Percentiles rank a stretch among this genome's conserved stretches.
Conservation (phyloP, 208 protist genomes). For the Leptomonas pyrrhocoris region DNA sequence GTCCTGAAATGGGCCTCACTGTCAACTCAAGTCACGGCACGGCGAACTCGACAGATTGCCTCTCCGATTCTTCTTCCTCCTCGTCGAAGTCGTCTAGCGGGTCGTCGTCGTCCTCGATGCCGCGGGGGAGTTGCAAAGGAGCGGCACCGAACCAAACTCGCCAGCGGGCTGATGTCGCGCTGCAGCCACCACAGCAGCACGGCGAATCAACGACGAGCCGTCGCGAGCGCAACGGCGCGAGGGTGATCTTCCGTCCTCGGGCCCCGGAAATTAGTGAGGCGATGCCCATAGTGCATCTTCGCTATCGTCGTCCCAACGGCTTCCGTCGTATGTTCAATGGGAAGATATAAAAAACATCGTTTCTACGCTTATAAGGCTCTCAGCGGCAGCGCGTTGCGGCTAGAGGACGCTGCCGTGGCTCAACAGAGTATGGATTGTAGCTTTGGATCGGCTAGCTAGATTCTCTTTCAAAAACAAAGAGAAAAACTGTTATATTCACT, state of each 20-base stretch:
- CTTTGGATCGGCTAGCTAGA: too few species aligned
- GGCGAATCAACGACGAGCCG: neutral
- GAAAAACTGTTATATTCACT: neutral
- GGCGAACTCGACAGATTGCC: neutral
- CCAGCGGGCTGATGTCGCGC: neutral
- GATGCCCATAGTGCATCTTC: neutral
- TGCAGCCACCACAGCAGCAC: neutral
- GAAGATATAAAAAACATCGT: neutral
- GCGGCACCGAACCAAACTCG: too few species aligned
- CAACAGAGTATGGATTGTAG: too few species aligned
- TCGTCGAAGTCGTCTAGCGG: neutral
- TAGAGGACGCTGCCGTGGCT: too few species aligned
- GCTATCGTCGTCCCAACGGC: constrained; percentile 5
- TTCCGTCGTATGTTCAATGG: constrained; percentile 10
- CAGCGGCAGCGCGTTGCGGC: too few species aligned
- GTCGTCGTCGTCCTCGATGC: too few species aligned
- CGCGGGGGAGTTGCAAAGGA: neutral
- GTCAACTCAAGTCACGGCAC: neutral
- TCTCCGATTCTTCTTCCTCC: neutral
- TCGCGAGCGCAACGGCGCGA: neutral
- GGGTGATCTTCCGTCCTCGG: neutral
- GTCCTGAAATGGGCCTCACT: neutral
- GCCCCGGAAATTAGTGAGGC: neutral
- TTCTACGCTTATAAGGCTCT: too few species aligned
- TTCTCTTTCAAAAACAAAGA: too few species aligned